phyloP scores from a whole-genome alignment of 202 grass and related monocot genomes.

The Musa balbisiana region DNA sequence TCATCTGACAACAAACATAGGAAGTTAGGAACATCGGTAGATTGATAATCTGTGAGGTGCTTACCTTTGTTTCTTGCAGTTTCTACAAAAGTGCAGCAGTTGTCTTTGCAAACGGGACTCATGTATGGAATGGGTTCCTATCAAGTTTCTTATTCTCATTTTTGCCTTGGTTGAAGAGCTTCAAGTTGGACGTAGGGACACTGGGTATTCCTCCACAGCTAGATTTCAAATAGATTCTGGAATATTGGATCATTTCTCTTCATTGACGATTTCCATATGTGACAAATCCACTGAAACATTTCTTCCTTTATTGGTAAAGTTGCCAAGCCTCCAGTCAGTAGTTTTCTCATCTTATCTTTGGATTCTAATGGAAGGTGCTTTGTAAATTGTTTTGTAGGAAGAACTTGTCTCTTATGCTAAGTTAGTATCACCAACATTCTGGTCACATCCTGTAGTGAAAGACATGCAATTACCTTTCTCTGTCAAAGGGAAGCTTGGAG shows the following conservation, averaged over 20 bases:
- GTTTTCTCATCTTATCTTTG: conserved; percentile 23
- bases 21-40: not conserved
- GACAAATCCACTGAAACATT: conserved; percentile 40
- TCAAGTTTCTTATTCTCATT: conserved; percentile 69
- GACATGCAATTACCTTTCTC: conserved; percentile 58
- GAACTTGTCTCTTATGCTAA: conserved; percentile 48
- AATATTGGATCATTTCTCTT: conserved; percentile 23
- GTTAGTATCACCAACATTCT: conserved; percentile 55
- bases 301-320: conserved; percentile 51
- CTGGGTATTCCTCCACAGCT: conserved; percentile 22
- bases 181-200: conserved; percentile 38
- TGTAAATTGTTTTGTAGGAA: conserved; percentile 43
- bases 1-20: not conserved
- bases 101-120: conserved; percentile 43
- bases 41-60: not conserved
- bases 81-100: conserved; percentile 39
- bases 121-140: conserved; percentile 32
- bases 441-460: conserved; percentile 38
- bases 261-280: conserved; percentile 27
- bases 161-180: conserved; percentile 77
- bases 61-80: conserved; percentile 34
- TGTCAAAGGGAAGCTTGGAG: conserved; percentile 91
- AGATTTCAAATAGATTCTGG: conserved; percentile 20
- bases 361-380: conserved; percentile 4
- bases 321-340: not conserved